Evolutionary conservation across 2,329 filamentous ascomycete genomes (phyloP), one percentile per base, ranked within the genome.

Genomic region (Fusarium sp.): DNA sequence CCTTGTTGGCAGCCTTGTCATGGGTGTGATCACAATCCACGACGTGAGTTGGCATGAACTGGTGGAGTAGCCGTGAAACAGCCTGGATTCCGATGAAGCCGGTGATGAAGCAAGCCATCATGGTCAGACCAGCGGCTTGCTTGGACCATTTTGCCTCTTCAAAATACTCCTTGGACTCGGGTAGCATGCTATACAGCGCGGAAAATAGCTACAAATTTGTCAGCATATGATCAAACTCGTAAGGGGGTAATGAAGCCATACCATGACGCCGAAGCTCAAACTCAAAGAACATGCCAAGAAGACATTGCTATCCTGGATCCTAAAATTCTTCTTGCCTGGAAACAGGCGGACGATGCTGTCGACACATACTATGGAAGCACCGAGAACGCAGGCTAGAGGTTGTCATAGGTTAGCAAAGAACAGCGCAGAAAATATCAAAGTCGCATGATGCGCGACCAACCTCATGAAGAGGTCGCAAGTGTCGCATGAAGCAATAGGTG

Each of bases 261-360:
- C 95, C 95, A 99, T 97, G 53, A 98, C 95, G 49, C 96, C 96
- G 75, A 98, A 98, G 81, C 95, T 98, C 73, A 99, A 84, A 82
- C 95, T 98, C 69, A 98, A 84, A 0, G 96, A 98, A 24, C 92
- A 91, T 1, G 95, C 95, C 6, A 98, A 87, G 80, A 99, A 99
- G 24, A 87, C 87, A 84, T 94, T 96, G 83, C 94, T 98, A 71
- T 97, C 93, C 79, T 97, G 91, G 75, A 99, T 97, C 76, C 91
- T 90, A 81, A 98, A 99, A 80, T 92, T 87, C 77, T 87, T 90
- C 82, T 92, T 91, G 61, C 92, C 90, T 5, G 94, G 93, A 58
- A 98, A 85, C 60, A 88, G 87, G 66, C 92, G 91, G 58, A 97
- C 86, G 62, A 97, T 79, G 42, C 94, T 80, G 82, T 99, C 96